Evolutionary conservation across 2,329 filamentous ascomycete genomes (phyloP).

Genomic region (Arthrobotrys sinensis): DNA sequence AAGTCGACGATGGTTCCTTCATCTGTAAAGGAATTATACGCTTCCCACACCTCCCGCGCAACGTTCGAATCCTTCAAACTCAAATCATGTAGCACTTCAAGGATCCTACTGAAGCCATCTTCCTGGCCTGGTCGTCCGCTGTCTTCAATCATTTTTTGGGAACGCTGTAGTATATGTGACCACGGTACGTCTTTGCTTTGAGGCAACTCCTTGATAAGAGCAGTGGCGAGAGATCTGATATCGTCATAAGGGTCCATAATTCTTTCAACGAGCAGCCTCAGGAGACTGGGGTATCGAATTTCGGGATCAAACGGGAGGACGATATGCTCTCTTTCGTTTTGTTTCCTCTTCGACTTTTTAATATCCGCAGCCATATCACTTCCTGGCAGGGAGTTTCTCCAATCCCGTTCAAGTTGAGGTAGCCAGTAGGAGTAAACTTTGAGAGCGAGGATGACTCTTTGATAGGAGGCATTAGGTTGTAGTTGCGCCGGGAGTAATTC

Average conservation of each 20-base stretch:
- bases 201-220: constrained; percentile 72
- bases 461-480: constrained; percentile 86
- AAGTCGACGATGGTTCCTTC: constrained; percentile 32
- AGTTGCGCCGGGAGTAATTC: constrained; percentile 81
- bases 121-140: constrained; percentile 92
- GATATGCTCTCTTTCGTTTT: constrained; percentile 51
- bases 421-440: constrained; percentile 76
- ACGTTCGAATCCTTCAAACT: constrained; percentile 40
- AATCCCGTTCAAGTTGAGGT: constrained; percentile 46
- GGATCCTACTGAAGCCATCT: constrained; percentile 82
- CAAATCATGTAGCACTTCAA: constrained; percentile 69
- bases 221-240: constrained; percentile 76
- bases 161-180: constrained; percentile 70
- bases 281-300: constrained; percentile 66
- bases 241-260: constrained; percentile 94
- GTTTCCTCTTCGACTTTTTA: constrained; percentile 47
- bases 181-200: constrained; percentile 67
- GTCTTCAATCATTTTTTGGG: constrained; percentile 74
- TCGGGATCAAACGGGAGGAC: constrained; percentile 53
- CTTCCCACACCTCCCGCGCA: constrained; percentile 27
- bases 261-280: constrained; percentile 81
- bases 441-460: constrained; percentile 85
- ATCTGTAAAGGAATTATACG: constrained; percentile 16
- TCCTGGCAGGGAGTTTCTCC: constrained; percentile 1
- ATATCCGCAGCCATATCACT: constrained; percentile 43